phyloP scores from a whole-genome alignment of 345 rosid genomes.

The Melaleuca quinquenervia region DNA sequence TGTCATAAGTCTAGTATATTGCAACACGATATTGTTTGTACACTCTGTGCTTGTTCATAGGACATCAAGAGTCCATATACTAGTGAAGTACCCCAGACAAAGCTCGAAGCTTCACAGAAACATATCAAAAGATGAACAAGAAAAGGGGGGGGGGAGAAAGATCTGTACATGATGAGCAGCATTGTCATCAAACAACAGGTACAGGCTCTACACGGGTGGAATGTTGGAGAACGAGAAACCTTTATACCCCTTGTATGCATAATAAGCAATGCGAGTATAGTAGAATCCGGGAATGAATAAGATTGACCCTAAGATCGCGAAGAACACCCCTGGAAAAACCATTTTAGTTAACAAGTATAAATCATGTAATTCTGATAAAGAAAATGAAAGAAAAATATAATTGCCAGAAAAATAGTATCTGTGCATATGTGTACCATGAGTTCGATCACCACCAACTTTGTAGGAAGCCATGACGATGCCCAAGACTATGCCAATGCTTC shows the following conservation, averaged over 20 bases:
- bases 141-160: background rate
- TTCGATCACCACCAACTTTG: constrained; percentile 81
- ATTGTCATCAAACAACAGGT: background rate
- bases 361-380: background rate
- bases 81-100: background rate
- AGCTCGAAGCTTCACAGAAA: background rate
- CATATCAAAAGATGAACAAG: background rate
- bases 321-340: constrained; percentile 64
- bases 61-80: background rate
- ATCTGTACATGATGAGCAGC: background rate
- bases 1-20: background rate
- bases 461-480: constrained; percentile 70
- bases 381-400: constrained; percentile 11
- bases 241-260: constrained; percentile 91
- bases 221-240: constrained; percentile 96
- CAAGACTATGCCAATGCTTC: constrained; percentile 53
- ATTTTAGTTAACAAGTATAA: background rate
- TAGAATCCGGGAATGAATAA: constrained; percentile 92
- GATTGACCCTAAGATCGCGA: constrained; percentile 64
- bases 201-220: constrained; percentile 49
- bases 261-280: constrained; percentile 86
- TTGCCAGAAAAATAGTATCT: background rate
- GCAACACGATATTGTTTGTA: background rate
- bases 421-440: constrained; percentile 35
- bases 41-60: background rate